phyloP scores from a whole-genome alignment of 2,329 filamentous ascomycete species.

The Colletotrichum higginsianum region DNA sequence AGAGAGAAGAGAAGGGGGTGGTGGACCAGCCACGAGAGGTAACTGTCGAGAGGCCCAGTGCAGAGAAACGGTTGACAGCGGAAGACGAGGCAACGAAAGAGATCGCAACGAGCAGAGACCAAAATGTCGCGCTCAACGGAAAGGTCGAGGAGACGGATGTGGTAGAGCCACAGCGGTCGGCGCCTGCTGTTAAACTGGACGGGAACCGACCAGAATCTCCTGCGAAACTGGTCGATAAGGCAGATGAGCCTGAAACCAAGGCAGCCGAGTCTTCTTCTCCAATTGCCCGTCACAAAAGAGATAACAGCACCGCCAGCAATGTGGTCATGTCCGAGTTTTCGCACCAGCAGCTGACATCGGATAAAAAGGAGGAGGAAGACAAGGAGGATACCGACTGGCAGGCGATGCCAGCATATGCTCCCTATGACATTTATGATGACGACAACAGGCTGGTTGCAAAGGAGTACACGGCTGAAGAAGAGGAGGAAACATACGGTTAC shows the following conservation, averaged over 20 bases:
- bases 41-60: background rate
- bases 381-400: slow-evolving; percentile 85
- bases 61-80: background rate
- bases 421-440: slow-evolving; percentile 96
- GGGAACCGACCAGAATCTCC: slow-evolving; percentile 22
- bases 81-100: background rate
- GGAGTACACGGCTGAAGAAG: slow-evolving; percentile 80
- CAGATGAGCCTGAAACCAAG: slow-evolving; percentile 40
- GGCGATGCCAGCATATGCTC: slow-evolving; percentile 92
- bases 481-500: slow-evolving; percentile 79
- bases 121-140: background rate
- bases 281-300: slow-evolving; percentile 44
- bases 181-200: slow-evolving; percentile 1
- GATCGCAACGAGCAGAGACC: background rate
- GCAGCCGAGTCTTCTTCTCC: slow-evolving; percentile 6
- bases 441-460: slow-evolving; percentile 88
- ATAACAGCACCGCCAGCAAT: slow-evolving; percentile 57
- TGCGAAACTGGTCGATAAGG: slow-evolving; percentile 34
- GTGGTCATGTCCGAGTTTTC: slow-evolving; percentile 84
- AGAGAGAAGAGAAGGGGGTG: background rate
- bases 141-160: background rate
- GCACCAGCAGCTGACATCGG: slow-evolving; percentile 81
- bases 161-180: background rate
- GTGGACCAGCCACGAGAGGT: slow-evolving; percentile 8
- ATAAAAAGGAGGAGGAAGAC: slow-evolving; percentile 67